Conservation (phyloP, 495 filamentous ascomycete genomes). For the Penicillium angulare region DNA sequence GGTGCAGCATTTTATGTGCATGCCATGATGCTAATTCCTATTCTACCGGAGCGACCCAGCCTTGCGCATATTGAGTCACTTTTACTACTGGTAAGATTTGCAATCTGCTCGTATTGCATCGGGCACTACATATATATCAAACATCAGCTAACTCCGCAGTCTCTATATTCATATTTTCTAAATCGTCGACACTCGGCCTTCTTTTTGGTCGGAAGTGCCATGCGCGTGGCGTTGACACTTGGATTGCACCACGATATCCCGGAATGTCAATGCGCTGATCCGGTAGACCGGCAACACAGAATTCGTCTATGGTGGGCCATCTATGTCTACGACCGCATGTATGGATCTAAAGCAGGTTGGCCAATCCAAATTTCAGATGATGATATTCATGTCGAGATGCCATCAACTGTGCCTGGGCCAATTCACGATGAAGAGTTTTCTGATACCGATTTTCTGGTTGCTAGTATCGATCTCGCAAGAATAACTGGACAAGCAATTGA, state of each 20-base stretch:
- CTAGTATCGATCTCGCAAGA: constrained; percentile 20
- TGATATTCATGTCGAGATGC: constrained; percentile 33
- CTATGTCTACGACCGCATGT: constrained; percentile 37
- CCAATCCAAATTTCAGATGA: constrained; percentile 30
- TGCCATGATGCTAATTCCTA: constrained; percentile 29
- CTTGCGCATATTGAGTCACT: constrained; percentile 25
- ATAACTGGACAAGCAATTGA: constrained; percentile 26
- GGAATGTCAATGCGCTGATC: constrained; percentile 22
- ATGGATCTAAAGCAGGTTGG: constrained; percentile 29
- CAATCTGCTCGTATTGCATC: too few species aligned
- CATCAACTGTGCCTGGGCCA: constrained; percentile 13
- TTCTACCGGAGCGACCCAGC: constrained; percentile 29
- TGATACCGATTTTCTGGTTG: constrained; percentile 22
- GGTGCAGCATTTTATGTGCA: constrained; percentile 30
- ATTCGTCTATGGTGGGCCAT: constrained; percentile 33
- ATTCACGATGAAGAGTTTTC: constrained; percentile 21
- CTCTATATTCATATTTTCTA: constrained; percentile 32
- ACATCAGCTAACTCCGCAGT: too few species aligned
- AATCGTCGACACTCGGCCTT: constrained; percentile 35
- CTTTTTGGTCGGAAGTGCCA: constrained; percentile 25
- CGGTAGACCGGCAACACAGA: constrained; percentile 28
- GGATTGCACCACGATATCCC: constrained; percentile 36
- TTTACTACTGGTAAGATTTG: constrained; percentile 27
- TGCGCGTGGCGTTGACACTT: constrained; percentile 28
- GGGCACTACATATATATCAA: too few species aligned